These are phyloP conservation scores for Potentilla sterilis DNA, from an alignment of 306 rosid genomes.

Conservation along the genomic window DNA sequence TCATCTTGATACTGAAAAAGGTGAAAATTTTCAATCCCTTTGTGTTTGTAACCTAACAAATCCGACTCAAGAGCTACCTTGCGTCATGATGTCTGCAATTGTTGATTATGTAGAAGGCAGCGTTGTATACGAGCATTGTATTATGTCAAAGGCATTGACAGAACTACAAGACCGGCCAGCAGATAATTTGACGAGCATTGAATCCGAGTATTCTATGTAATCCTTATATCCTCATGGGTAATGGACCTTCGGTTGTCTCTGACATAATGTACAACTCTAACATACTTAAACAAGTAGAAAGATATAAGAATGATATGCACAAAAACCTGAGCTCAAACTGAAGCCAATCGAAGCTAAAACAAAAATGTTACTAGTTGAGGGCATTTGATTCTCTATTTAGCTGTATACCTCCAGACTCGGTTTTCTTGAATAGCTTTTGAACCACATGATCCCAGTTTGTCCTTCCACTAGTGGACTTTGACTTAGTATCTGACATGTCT, in stretches of 20 bases:
- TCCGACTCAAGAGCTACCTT: too few relatives aligned
- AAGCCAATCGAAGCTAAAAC: neutral
- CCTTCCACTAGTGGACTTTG: conserved; percentile 39
- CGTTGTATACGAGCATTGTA: too few relatives aligned
- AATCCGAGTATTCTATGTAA: too few relatives aligned
- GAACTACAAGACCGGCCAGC: too few relatives aligned
- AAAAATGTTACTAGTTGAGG: conserved; percentile 28
- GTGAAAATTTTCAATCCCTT: too few relatives aligned
- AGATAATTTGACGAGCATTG: too few relatives aligned
- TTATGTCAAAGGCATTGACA: too few relatives aligned
- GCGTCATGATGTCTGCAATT: too few relatives aligned
- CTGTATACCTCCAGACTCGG: conserved; percentile 28
- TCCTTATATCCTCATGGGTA: neutral
- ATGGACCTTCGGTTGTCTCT: conserved; percentile 4
- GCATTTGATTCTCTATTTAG: conserved; percentile 27
- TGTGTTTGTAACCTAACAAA: too few relatives aligned
- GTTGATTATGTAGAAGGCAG: neutral
- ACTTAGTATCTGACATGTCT: conserved; percentile 17
- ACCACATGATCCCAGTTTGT: conserved; percentile 73
- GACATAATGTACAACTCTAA: neutral
- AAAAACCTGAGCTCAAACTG: neutral
- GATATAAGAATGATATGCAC: conserved; percentile 7
- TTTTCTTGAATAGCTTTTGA: conserved; percentile 53
- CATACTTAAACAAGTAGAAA: neutral
- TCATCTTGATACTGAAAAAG: too few relatives aligned